phyloP scores from a whole-genome alignment of 2,329 filamentous ascomycete species.

The Bipolaris sorokiniana region DNA sequence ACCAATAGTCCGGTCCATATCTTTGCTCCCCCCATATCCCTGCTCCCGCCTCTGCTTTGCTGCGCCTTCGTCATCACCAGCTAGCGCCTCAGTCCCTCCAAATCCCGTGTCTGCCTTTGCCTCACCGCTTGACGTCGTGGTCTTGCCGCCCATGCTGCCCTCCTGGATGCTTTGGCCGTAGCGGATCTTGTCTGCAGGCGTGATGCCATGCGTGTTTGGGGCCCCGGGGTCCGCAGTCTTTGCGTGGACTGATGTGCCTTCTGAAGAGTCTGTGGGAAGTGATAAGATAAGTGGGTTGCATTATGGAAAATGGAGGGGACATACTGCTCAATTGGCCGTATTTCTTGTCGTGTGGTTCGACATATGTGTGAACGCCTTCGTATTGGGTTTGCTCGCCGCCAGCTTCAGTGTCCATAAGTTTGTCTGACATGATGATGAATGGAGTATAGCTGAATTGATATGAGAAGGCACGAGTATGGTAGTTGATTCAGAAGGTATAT shows the following conservation, averaged over 20 bases:
- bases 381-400: conserved; percentile 68
- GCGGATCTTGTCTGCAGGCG: conserved; percentile 57
- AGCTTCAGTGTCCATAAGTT: conserved; percentile 64
- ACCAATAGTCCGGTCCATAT: conserved; percentile 58
- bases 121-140: conserved; percentile 47
- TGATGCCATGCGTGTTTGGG: conserved; percentile 51
- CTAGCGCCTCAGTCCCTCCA: conserved; percentile 51
- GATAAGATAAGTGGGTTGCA: not conserved
- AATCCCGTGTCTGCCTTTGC: conserved; percentile 48
- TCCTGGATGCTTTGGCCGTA: conserved; percentile 64
- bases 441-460: not conserved
- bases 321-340: conserved; percentile 64
- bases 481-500: not conserved
- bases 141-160: conserved; percentile 62
- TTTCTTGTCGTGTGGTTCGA: conserved; percentile 58
- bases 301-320: not conserved
- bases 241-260: conserved; percentile 21
- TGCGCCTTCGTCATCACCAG: conserved; percentile 45
- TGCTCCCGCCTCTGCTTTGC: conserved; percentile 57
- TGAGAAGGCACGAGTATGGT: not conserved
- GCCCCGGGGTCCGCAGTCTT: conserved; percentile 43
- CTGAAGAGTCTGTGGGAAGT: conserved; percentile 1
- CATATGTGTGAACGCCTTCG: conserved; percentile 62
- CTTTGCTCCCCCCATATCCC: conserved; percentile 59
- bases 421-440: conserved; percentile 54